A percentile compares a stretch with the other conserved stretches of the same genome.
Conservation (phyloP, 2,329 filamentous ascomycete genomes). For the Fusarium succisae region DNA sequence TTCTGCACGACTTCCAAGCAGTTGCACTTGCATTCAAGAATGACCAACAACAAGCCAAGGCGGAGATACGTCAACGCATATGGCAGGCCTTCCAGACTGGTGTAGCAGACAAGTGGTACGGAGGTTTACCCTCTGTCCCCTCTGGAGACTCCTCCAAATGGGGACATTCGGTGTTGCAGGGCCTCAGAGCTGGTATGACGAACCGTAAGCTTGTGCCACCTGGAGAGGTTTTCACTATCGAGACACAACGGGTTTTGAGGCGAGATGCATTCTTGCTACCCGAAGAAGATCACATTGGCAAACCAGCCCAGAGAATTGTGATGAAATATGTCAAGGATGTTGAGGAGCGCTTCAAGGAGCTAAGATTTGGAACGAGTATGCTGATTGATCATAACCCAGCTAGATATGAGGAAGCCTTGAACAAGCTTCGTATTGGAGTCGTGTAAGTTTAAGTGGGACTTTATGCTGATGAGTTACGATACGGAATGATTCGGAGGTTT, state of each 20-base stretch:
- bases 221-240: conserved; percentile 78
- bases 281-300: conserved; percentile 62
- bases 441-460: conserved; percentile 43
- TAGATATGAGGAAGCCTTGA: conserved; percentile 75
- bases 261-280: conserved; percentile 68
- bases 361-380: conserved; percentile 78
- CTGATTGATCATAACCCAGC: conserved; percentile 79
- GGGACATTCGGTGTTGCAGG: conserved; percentile 74
- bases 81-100: conserved; percentile 72
- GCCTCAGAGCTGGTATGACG: conserved; percentile 73
- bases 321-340: conserved; percentile 77
- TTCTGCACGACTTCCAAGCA: conserved; percentile 78
- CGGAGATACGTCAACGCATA: conserved; percentile 72
- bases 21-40: conserved; percentile 77
- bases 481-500: background rate
- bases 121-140: conserved; percentile 48
- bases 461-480: conserved; percentile 7
- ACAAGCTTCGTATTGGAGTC: conserved; percentile 64
- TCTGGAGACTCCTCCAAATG: conserved; percentile 71
- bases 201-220: conserved; percentile 77
- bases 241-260: conserved; percentile 73
- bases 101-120: conserved; percentile 70
- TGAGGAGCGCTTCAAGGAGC: conserved; percentile 74
- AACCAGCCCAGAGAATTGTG: conserved; percentile 74
- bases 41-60: conserved; percentile 73